Base-by-base conservation (phyloP, 495 filamentous ascomycete genomes). In the Talaromyces thailandensis region DNA sequence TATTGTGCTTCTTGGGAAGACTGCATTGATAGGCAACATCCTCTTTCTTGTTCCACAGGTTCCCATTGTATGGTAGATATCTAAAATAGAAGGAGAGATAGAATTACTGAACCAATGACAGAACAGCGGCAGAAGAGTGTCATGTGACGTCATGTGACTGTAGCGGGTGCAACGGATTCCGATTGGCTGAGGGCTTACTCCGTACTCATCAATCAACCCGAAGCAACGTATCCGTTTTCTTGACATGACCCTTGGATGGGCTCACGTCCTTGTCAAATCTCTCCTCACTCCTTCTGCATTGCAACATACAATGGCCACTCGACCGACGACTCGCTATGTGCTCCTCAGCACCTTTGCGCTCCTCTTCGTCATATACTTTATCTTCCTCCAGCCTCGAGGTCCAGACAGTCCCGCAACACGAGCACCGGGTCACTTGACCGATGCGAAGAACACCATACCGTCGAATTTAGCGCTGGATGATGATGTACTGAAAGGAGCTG, bases 401-500 rank as follows among this genome's bases (percentile, higher is more conserved):
- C 76, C 75, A 1, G 71, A 72, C 25, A 76, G 75, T 45, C 75
- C 77, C 35, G 74, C 75, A 3, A 62, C 76, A 43, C 77, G 76
- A 53, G 74, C 77, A 28, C 76, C 77, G 1, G 75, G 76, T 16
- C 76, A 79, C 56, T 69, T 80, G 55, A 51, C 43, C 5, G 59
- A 61, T 14, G 24, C 59, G 1, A 61, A 61, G 66, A 71, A 26
- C 56, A 65, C 43, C 67, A 64, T 40, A 56, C 72, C 45, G 65
- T 63, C 26, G 70, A 74, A 28, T 8, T 21, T 56, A n/a, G 40
- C 37, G 12, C 11, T 63, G 21, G 52, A 56, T 25, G 70, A 76
- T 60, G 73, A 75, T 26, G 68, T 85, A 57, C 76, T 96, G 58
- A 84, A 85, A 60, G 94, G 94, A 50, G 86, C 83, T 32, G 87